Evolutionary conservation across 768 basidiomycete species (phyloP).

Genomic region (Lyophyllum decastes): DNA sequence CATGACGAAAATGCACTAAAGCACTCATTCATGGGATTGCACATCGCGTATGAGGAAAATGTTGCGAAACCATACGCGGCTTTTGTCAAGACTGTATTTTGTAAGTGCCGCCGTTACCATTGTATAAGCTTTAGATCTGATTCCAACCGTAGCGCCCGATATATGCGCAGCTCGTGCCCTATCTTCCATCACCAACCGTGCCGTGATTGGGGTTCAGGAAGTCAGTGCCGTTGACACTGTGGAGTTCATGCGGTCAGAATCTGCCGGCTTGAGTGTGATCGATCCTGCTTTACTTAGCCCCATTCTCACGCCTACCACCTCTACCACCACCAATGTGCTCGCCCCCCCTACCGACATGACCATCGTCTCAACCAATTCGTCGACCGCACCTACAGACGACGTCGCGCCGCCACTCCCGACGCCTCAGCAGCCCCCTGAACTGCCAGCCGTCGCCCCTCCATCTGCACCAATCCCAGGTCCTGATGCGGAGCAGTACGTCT

Average conservation of each 20-base stretch:
- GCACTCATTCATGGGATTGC: neutral
- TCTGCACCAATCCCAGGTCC: too few species aligned
- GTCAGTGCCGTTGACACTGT: neutral
- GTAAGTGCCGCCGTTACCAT: neutral
- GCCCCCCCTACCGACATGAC: too few species aligned
- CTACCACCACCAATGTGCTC: too few species aligned
- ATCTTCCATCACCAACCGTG: neutral
- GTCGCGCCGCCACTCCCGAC: too few species aligned
- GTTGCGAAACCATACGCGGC: neutral
- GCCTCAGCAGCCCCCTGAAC: too few species aligned
- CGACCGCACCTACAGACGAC: too few species aligned
- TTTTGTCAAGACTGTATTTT: neutral
- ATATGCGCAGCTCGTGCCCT: neutral
- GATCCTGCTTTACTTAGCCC: too few species aligned
- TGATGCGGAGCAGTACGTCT: too few species aligned
- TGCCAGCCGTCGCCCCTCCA: too few species aligned
- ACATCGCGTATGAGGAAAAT: neutral
- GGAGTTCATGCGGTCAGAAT: neutral
- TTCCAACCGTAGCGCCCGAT: neutral
- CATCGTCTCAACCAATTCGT: too few species aligned
- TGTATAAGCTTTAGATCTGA: neutral
- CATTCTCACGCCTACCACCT: too few species aligned
- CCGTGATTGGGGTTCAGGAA: neutral
- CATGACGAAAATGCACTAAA: neutral
- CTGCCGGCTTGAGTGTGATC: too few species aligned